Conservation (phyloP, 371 early-diverging fungal species). For the Mucor mucedo region DNA sequence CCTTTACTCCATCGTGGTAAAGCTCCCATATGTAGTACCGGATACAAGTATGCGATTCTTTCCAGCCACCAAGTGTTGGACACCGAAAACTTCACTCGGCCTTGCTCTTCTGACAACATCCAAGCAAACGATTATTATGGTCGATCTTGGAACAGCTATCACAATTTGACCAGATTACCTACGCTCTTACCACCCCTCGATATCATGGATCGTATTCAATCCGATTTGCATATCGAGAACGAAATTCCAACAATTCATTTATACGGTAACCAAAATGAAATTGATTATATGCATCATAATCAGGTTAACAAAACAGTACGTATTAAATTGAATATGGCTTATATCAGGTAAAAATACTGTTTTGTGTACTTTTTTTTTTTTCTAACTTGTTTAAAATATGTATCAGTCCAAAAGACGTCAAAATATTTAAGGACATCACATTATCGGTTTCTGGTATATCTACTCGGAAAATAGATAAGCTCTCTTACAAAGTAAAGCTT, state of each 20-base stretch:
- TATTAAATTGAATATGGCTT: constrained; percentile 28
- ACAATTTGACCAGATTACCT: constrained; percentile 1
- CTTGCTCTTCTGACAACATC: background rate
- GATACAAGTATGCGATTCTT: constrained; percentile 20
- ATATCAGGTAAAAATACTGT: constrained; percentile 39
- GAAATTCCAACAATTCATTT: constrained; percentile 36
- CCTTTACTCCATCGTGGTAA: constrained; percentile 13
- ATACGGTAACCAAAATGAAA: constrained; percentile 12
- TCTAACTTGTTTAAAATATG: too few relatives aligned
- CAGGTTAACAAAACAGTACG: constrained; percentile 12
- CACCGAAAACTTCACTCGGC: constrained; percentile 16
- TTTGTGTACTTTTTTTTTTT: too few relatives aligned
- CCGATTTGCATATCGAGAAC: constrained; percentile 18
- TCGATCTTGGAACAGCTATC: constrained; percentile 14
- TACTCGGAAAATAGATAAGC: constrained; percentile 22
- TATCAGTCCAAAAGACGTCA: constrained; percentile 13
- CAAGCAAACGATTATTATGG: constrained; percentile 25
- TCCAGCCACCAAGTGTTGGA: background rate
- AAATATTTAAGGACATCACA: constrained; percentile 16
- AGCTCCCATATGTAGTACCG: constrained; percentile 15
- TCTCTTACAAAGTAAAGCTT: constrained; percentile 34
- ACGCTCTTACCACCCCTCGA: background rate
- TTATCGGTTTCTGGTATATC: constrained; percentile 33
- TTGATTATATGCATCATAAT: constrained; percentile 31
- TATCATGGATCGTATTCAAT: constrained; percentile 11